phyloP scores from a whole-genome alignment of 257 asterid genomes.

The Solanum dulcamara region DNA sequence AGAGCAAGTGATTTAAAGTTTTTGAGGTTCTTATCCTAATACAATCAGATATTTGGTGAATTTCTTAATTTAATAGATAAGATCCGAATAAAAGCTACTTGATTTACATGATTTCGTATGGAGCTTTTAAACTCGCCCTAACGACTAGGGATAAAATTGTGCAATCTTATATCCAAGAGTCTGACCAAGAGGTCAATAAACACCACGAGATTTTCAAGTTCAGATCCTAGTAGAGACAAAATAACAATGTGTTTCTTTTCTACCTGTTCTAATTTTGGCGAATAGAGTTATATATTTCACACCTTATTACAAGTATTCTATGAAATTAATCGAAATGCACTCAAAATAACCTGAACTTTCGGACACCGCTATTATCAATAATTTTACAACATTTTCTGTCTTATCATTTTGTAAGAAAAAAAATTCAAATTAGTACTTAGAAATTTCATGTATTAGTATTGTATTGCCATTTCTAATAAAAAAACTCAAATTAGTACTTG shows the following conservation, averaged over 20 bases:
- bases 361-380: too few relatives aligned
- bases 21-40: neutral
- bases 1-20: neutral
- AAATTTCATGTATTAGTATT: too few relatives aligned
- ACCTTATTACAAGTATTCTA: rapidly evolving
- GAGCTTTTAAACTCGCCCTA: neutral
- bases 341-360: too few relatives aligned
- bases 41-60: neutral
- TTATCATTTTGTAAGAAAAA: too few relatives aligned
- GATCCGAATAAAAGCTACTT: neutral
- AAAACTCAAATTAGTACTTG: too few relatives aligned
- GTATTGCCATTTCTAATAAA: too few relatives aligned
- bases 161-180: neutral
- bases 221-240: neutral
- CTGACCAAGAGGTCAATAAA: neutral
- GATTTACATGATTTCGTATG: neutral
- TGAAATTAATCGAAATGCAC: neutral
- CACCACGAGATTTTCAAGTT: rapidly evolving
- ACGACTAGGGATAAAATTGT: neutral
- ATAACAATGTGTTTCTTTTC: neutral
- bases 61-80: neutral
- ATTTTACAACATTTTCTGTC: too few relatives aligned
- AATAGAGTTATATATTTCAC: neutral
- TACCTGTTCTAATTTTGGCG: neutral
- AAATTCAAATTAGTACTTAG: too few relatives aligned